These are phyloP conservation scores for Phytophthora foliorum DNA, from an alignment of 352 stramenopile genomes.

Conservation along the genomic window DNA sequence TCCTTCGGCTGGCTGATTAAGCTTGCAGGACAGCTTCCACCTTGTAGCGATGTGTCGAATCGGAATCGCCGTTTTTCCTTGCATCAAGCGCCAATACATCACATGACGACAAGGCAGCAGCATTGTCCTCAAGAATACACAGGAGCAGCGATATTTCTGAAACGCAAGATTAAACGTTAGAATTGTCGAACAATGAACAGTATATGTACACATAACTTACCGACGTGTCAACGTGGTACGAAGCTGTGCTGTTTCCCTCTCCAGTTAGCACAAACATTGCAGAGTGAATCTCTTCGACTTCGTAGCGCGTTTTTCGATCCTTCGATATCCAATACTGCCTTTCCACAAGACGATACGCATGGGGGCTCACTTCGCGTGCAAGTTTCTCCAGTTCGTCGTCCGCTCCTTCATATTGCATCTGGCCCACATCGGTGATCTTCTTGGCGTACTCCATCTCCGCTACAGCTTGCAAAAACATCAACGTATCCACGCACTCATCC, in stretches of 20 bases:
- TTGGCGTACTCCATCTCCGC: slow-evolving; percentile 15
- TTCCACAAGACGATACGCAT: background rate
- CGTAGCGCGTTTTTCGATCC: background rate
- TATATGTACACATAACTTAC: background rate
- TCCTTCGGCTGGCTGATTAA: slow-evolving; percentile 16
- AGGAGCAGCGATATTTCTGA: slow-evolving; percentile 10
- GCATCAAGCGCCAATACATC: slow-evolving; percentile 20
- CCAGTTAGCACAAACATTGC: slow-evolving; percentile 1
- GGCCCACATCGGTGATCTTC: slow-evolving; percentile 1
- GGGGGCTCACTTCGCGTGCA: background rate
- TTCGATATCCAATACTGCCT: background rate
- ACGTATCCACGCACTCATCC: no score
- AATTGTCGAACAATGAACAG: background rate
- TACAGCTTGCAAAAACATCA: no score
- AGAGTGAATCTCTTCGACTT: background rate
- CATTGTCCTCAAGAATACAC: slow-evolving; percentile 16
- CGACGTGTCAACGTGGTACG: background rate
- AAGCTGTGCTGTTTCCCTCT: no score
- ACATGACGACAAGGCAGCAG: slow-evolving; percentile 19
- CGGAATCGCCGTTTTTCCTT: background rate
- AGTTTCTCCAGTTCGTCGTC: background rate
- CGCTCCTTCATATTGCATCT: background rate
- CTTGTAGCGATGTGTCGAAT: slow-evolving; percentile 6
- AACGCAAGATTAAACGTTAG: background rate
- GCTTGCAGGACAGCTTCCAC: slow-evolving; percentile 6